A percentile compares a stretch with the other conserved stretches of the same genome.
Conservation (phyloP, 1,284 basidiomycete genomes). For the Pascua guehoae region DNA sequence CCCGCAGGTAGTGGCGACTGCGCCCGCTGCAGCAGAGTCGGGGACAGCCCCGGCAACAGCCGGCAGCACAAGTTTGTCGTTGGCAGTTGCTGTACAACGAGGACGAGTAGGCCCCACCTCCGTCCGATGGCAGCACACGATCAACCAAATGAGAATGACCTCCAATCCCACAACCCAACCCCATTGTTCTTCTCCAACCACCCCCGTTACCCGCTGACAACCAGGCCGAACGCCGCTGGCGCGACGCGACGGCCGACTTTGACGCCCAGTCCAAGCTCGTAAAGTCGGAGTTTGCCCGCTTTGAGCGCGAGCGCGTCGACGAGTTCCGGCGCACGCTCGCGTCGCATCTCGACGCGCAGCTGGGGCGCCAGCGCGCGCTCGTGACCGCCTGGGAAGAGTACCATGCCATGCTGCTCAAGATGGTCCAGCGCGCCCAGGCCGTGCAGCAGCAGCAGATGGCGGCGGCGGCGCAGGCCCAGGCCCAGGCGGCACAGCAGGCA, state of each 20-base stretch:
- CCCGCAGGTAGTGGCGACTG: too few relatives aligned
- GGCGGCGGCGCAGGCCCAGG: neutral
- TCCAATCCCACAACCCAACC: neutral
- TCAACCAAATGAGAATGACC: neutral
- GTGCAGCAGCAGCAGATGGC: slow-evolving; percentile 7
- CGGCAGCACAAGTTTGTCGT: neutral
- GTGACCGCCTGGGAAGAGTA: slow-evolving; percentile 44
- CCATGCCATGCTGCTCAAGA: slow-evolving; percentile 34
- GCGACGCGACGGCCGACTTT: slow-evolving; percentile 80
- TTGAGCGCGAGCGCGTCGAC: slow-evolving; percentile 87
- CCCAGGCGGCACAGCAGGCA: neutral
- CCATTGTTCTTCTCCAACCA: neutral
- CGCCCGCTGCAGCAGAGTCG: too few relatives aligned
- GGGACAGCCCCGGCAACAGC: neutral
- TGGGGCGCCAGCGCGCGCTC: slow-evolving; percentile 39
- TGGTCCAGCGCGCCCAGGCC: slow-evolving; percentile 37
- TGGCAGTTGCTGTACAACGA: neutral
- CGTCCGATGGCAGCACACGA: neutral
- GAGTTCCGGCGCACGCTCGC: slow-evolving; percentile 46
- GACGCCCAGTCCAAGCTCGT: slow-evolving; percentile 81
- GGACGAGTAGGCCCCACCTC: neutral
- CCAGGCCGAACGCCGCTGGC: slow-evolving; percentile 74
- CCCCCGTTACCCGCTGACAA: neutral
- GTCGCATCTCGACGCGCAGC: slow-evolving; percentile 39
- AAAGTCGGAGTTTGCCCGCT: slow-evolving; percentile 86